Evolutionary conservation across 441 rosid genomes (phyloP), one percentile per base, ranked within the genome.

Genomic region (Erodium chrysanthum): DNA sequence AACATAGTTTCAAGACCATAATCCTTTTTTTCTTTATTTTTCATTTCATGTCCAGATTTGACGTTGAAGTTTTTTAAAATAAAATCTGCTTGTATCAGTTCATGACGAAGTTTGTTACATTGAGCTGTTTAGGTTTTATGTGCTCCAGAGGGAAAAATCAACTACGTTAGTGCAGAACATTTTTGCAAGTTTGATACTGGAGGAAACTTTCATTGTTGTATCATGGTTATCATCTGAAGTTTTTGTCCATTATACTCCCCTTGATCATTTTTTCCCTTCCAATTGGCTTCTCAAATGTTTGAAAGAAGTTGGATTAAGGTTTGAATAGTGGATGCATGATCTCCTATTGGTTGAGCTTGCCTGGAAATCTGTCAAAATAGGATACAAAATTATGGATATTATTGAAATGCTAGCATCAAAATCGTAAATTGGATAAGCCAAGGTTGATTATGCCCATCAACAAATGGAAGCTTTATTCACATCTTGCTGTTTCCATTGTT

Each of bases 201-300:
- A 20, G 25, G 27, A 21, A 56, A 20, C 62, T 56, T 21, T 56
- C 11, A 23, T 23, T 7, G 10, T 21, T 4, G 25, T 20, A 20
- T 56, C 27, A 21, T 56, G 62, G 62, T 23, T 23, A 56, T 20
- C 27, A 56, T 56, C 62, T 20, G 14, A 56, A 21, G 62, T 10
- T 56, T 56, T 56, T 56, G 7, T 10, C 61, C 61, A 56, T 20
- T 56, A 7, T 20, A 56, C 61, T 35, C 40, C 1, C 4, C 12
- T 56, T 56, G 25, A 56, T 21, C 61, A 56, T 56, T 20, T 56
- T 56, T 56, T 56, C 61, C 61, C 23, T 56, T 56, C 50, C 50
- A 56, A 56, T 56, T 7, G 9, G 25, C 61, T 56, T 18, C 61
- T 56, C 23, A 54, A 54, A 54, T 1, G 9, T 17, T 8, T 54